A percentile compares a stretch with the other conserved stretches of the same genome.
phyloP scores from a whole-genome alignment of 441 rosid genomes.

The Gossypium aridum region DNA sequence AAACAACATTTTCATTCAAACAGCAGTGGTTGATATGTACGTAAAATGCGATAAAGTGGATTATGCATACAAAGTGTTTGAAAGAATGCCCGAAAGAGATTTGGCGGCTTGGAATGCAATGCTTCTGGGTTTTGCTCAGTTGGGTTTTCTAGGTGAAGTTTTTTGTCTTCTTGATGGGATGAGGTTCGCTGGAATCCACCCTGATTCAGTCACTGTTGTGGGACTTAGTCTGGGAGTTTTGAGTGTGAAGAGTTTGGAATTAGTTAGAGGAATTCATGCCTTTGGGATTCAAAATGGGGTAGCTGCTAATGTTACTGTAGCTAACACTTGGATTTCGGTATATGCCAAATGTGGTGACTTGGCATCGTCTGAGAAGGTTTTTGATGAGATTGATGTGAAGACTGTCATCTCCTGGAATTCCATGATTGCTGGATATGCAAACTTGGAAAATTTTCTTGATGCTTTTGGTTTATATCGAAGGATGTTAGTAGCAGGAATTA shows the following conservation, averaged over 20 bases:
- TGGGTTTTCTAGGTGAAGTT: slow-evolving; percentile 25
- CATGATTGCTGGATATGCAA: slow-evolving; percentile 42
- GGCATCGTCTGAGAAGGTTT: slow-evolving; percentile 38
- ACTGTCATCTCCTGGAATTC: slow-evolving; percentile 63
- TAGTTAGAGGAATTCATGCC: slow-evolving; percentile 35
- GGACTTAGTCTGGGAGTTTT: slow-evolving; percentile 33
- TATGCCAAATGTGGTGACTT: slow-evolving; percentile 57
- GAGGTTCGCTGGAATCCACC: slow-evolving; percentile 31
- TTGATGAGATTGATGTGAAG: slow-evolving; percentile 35
- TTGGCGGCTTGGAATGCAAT: slow-evolving; percentile 59
- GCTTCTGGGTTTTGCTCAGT: slow-evolving; percentile 43
- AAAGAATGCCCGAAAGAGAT: slow-evolving; percentile 45
- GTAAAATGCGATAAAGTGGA: slow-evolving; percentile 30
- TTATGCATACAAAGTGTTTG: slow-evolving; percentile 39
- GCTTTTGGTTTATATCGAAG: slow-evolving; percentile 33
- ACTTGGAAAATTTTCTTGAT: slow-evolving; percentile 20
- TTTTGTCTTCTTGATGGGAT: slow-evolving; percentile 34
- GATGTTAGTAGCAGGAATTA: slow-evolving; percentile 41
- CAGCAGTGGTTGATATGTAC: slow-evolving; percentile 41
- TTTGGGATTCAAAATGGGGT: slow-evolving; percentile 48
- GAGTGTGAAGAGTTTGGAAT: slow-evolving; percentile 21
- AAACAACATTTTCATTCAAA: slow-evolving; percentile 40
- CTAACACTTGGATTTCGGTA: slow-evolving; percentile 52
- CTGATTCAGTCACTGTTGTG: slow-evolving; percentile 55
- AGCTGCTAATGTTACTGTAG: slow-evolving; percentile 41